These are phyloP conservation scores for Epicoccum nigrum DNA, from an alignment of 2,329 filamentous ascomycete species.

Conservation along the genomic window DNA sequence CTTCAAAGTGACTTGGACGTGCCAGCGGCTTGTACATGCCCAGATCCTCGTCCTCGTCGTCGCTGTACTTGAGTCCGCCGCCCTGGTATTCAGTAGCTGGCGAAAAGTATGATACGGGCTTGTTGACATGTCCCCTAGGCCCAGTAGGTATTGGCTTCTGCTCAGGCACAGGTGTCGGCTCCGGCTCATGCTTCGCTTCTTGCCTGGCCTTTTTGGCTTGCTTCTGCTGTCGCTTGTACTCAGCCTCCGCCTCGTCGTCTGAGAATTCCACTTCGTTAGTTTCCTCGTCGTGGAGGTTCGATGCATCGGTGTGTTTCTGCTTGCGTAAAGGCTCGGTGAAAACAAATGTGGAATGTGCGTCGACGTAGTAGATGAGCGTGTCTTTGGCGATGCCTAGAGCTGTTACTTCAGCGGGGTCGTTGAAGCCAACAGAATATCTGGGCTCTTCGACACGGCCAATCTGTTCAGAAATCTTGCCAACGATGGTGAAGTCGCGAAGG, in stretches of 20 bases:
- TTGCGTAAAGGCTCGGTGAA: constrained; percentile 82
- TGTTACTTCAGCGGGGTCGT: constrained; percentile 69
- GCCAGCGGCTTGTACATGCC: constrained; percentile 57
- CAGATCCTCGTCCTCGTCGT: constrained; percentile 51
- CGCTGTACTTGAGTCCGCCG: constrained; percentile 51
- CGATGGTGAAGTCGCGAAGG: constrained; percentile 72
- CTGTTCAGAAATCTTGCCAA: constrained; percentile 84
- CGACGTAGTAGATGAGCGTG: constrained; percentile 78
- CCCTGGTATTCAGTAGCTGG: constrained; percentile 39
- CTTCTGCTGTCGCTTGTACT: constrained; percentile 67
- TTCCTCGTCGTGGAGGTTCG: constrained; percentile 94
- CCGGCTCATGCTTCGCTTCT: constrained; percentile 35
- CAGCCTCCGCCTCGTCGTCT: constrained; percentile 91
- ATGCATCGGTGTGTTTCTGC: constrained; percentile 89
- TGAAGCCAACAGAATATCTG: constrained; percentile 81
- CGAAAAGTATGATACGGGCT: constrained; percentile 24
- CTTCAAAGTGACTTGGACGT: constrained; percentile 54
- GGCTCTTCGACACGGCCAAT: constrained; percentile 86
- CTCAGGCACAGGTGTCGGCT: constrained; percentile 20
- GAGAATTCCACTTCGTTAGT: constrained; percentile 93
- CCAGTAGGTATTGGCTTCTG: constrained; percentile 29
- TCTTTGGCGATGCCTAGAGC: constrained; percentile 71
- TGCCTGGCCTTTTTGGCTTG: constrained; percentile 61
- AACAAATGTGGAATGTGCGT: constrained; percentile 78
- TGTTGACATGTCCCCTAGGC: constrained; percentile 26